These are phyloP conservation scores for Trypanosoma cruzi DNA, from an alignment of 208 protist species.

Conservation along the genomic window DNA sequence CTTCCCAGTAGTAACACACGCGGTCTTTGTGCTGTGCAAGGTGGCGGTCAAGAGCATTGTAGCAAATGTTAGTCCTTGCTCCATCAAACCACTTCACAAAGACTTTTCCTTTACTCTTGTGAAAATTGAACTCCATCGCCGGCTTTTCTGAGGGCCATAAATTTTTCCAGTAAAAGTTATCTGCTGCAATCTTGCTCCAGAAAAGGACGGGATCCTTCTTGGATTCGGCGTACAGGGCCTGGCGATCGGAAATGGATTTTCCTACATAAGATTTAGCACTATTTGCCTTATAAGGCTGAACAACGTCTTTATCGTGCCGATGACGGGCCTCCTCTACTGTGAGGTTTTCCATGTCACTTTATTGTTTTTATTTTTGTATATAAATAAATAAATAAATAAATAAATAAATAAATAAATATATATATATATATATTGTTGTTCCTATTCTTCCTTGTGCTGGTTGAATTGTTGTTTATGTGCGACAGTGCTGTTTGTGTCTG, in stretches of 20 bases:
- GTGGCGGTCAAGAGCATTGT: slow-evolving; percentile 91
- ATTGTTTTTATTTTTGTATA: too few species aligned
- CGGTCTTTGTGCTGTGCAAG: slow-evolving; percentile 60
- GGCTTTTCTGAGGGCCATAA: slow-evolving; percentile 54
- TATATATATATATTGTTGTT: too few species aligned
- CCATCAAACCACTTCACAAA: slow-evolving; percentile 86
- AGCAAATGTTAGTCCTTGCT: slow-evolving; percentile 83
- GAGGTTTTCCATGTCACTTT: too few species aligned
- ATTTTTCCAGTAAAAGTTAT: slow-evolving; percentile 74
- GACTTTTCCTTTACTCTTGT: slow-evolving; percentile 65
- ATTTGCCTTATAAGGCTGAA: slow-evolving; percentile 28
- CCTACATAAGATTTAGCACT: slow-evolving; percentile 46
- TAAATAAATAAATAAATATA: too few species aligned
- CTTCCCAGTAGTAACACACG: slow-evolving; percentile 90
- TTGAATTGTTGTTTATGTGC: too few species aligned
- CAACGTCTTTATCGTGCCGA: slow-evolving; percentile 15
- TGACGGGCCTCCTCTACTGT: slow-evolving; percentile 4
- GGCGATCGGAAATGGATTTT: slow-evolving; percentile 36
- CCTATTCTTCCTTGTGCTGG: too few species aligned
- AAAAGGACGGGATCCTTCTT: slow-evolving; percentile 61
- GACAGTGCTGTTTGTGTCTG: too few species aligned
- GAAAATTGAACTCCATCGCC: slow-evolving; percentile 79
- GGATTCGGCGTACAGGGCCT: slow-evolving; percentile 71
- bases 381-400: too few species aligned
- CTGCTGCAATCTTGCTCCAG: slow-evolving; percentile 64